Base-by-base conservation (phyloP, 148 eudicot genomes). In the Rhododendron ovatum region DNA sequence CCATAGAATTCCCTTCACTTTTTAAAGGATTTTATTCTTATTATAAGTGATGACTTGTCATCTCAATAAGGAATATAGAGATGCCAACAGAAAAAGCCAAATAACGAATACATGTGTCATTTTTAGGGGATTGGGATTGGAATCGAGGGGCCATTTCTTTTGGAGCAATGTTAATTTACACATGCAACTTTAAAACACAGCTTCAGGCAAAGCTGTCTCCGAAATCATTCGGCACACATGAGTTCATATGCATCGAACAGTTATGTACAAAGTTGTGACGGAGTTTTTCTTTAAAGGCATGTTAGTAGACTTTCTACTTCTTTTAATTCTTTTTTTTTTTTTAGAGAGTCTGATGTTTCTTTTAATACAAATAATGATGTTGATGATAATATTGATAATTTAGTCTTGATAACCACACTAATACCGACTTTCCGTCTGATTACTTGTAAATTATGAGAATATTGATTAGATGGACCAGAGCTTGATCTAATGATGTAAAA, bases 341-440 rank as follows among this genome's bases (percentile, higher is more conserved):
- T 0, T 39, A 3, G 0, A 41, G 61, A 18, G 17, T 55, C 61
- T 12, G n/a, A 43, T 17, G 22, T 14, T 90, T 84, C n/a, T 80
- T 84, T 51, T 0, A 20, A 59, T 20, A 83, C 69, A 48, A 82
- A 79, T 85, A 88, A 88, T 89, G 30, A 88, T 76, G 55, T 87
- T 87, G 92, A 93, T 93, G 84, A 86, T 55, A 93, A 90, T 89
- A 45, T 91, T 92, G 88, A 91, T 85, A 82, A 91, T 81, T 87
- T 81, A 41, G 51, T 57, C 61, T 86, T 83, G 59, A 53, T 76
- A 59, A 73, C 82, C 33, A 75, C 89, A 73, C 73, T 82, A 12
- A 59, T 53, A 78, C n/a, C 84, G 28, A 73, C 57, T 86, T 75
- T 87, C 63, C 33, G n/a, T 61, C 86, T 59, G 84, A 88, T 83